A percentile compares a stretch with the other conserved stretches of the same genome.
Evolutionary conservation across 257 asterid species (phyloP).

Genomic region (Nicotiana sylvestris): DNA sequence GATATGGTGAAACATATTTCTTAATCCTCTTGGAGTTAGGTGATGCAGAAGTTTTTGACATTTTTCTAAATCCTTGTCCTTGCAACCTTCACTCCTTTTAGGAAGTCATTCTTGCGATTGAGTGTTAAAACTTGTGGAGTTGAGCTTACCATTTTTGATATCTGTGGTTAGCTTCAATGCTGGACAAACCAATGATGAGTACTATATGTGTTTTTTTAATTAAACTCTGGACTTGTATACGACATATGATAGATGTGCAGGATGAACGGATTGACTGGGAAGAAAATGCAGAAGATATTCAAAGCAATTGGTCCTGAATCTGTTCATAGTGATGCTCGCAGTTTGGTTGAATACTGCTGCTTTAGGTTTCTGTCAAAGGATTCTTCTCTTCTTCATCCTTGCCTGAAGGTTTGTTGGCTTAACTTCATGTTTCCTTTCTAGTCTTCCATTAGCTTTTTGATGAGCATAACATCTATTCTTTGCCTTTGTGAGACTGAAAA

Average conservation of each 20-base stretch:
- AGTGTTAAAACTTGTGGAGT: not conserved
- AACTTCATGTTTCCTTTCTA: not conserved
- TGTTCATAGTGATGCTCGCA: conserved; percentile 64
- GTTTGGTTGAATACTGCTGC: conserved; percentile 92
- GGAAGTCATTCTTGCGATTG: not conserved
- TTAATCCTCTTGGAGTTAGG: not conserved
- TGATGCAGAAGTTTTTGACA: not conserved
- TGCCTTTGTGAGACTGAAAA: not conserved
- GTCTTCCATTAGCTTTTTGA: not conserved
- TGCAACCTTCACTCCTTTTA: not conserved
- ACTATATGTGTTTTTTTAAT: conserved; percentile 5
- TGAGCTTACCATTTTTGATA: not conserved
- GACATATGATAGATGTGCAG: conserved; percentile 48
- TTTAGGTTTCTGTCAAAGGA: conserved; percentile 89
- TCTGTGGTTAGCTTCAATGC: not conserved
- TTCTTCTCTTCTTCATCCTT: conserved; percentile 66
- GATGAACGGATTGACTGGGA: conserved; percentile 93
- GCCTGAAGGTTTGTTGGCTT: conserved; percentile 62
- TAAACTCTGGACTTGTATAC: conserved; percentile 4
- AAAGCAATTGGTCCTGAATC: conserved; percentile 77
- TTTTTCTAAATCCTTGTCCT: not conserved
- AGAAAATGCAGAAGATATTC: conserved; percentile 83
- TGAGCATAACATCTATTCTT: not conserved
- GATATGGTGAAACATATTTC: not conserved
- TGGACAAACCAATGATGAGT: conserved; percentile 7